Evolutionary conservation across 2,329 filamentous ascomycete genomes (phyloP).

Genomic region (Alternaria ventricosa): DNA sequence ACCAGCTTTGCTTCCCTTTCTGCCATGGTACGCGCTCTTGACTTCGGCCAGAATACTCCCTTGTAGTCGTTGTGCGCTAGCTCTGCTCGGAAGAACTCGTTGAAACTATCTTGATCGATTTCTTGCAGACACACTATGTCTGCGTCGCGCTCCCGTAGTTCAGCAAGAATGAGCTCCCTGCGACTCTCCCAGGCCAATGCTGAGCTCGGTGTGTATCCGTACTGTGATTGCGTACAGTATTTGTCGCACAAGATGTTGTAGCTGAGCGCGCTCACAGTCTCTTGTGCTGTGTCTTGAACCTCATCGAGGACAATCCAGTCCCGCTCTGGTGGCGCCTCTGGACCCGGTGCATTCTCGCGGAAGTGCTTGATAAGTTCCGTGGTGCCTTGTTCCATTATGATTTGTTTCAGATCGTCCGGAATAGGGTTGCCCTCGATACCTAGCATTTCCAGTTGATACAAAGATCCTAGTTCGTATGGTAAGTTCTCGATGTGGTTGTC

Average conservation of each 20-base stretch:
- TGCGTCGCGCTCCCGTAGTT: conserved; percentile 78
- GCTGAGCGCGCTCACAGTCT: conserved; percentile 84
- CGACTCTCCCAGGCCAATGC: conserved; percentile 89
- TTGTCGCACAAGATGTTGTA: conserved; percentile 98
- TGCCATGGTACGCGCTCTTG: conserved; percentile 87
- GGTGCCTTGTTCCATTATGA: conserved; percentile 86
- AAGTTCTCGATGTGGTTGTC: conserved; percentile 86
- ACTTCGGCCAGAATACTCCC: conserved; percentile 90
- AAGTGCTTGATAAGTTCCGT: conserved; percentile 82
- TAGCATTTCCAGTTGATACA: conserved; percentile 86
- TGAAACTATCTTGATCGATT: conserved; percentile 88
- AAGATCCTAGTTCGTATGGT: conserved; percentile 84
- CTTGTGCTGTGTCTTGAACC: conserved; percentile 52
- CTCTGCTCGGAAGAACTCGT: conserved; percentile 87
- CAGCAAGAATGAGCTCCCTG: conserved; percentile 79
- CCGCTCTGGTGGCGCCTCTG: conserved; percentile 76
- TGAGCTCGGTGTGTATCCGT: conserved; percentile 86
- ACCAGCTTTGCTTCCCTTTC: conserved; percentile 88
- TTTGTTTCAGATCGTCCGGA: conserved; percentile 75
- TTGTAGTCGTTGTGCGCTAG: conserved; percentile 89
- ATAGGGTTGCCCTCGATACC: conserved; percentile 93
- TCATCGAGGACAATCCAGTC: conserved; percentile 78
- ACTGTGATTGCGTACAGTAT: conserved; percentile 82
- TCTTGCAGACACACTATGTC: conserved; percentile 95
- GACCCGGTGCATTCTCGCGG: conserved; percentile 82